These are phyloP conservation scores for Microcos paniculata DNA, from an alignment of 345 rosid genomes.

Conservation along the genomic window DNA sequence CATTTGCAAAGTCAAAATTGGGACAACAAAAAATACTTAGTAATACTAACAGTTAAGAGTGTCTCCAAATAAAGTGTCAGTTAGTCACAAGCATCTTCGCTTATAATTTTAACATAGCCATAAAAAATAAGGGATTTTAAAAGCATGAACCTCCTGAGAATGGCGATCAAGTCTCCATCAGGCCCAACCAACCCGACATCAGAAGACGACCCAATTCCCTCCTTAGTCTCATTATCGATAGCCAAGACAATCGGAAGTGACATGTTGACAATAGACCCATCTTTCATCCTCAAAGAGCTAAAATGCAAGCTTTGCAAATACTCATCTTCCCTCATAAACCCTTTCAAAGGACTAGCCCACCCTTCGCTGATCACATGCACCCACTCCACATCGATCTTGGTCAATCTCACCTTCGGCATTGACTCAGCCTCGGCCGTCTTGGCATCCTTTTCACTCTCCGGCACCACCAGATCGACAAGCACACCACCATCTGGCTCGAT, in stretches of 20 bases:
- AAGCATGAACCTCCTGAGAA: slow-evolving; percentile 60
- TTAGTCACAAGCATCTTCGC: not conserved
- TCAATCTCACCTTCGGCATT: slow-evolving; percentile 64
- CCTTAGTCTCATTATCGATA: slow-evolving; percentile 71
- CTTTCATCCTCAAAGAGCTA: slow-evolving; percentile 56
- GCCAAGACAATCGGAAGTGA: slow-evolving; percentile 96
- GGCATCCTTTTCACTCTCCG: slow-evolving; percentile 48
- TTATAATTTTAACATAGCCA: not conserved
- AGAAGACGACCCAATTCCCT: slow-evolving; percentile 53
- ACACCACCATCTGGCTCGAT: slow-evolving; percentile 94
- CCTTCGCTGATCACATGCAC: slow-evolving; percentile 92
- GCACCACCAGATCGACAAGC: slow-evolving; percentile 67
- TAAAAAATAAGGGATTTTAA: not conserved
- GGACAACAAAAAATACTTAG: not conserved
- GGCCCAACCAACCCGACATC: slow-evolving; percentile 64
- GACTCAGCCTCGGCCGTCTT: slow-evolving; percentile 58
- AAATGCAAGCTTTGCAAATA: slow-evolving; percentile 91
- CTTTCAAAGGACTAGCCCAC: slow-evolving; percentile 93
- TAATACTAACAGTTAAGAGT: not conserved
- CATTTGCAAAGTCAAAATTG: not conserved
- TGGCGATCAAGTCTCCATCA: slow-evolving; percentile 58
- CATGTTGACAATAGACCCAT: slow-evolving; percentile 76
- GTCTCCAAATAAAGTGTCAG: not conserved
- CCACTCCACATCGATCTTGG: slow-evolving; percentile 88
- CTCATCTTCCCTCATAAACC: slow-evolving; percentile 94